These are phyloP conservation scores for Rhypophila decipiens DNA, from an alignment of 495 filamentous ascomycete species.

Conservation along the genomic window DNA sequence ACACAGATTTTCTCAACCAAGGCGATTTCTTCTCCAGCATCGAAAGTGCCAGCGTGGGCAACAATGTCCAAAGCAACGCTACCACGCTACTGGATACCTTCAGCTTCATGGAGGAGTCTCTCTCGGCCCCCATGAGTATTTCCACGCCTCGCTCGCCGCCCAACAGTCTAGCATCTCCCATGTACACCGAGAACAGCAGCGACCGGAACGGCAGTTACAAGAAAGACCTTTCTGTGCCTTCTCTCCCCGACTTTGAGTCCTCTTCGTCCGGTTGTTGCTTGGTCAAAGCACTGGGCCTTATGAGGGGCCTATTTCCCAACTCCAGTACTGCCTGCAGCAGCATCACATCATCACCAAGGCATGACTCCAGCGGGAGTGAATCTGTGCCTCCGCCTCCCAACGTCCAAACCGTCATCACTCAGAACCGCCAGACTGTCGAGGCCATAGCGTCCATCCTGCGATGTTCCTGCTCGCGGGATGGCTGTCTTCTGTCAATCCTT, in stretches of 20 bases:
- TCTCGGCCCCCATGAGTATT: too few relatives aligned
- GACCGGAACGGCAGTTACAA: too few relatives aligned
- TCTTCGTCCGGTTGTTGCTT: background rate
- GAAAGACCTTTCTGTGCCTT: background rate
- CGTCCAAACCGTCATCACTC: background rate
- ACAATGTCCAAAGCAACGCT: too few relatives aligned
- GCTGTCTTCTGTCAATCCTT: slow-evolving; percentile 1
- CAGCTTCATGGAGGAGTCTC: too few relatives aligned
- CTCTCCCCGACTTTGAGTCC: background rate
- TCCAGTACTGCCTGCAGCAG: background rate
- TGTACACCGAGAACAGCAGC: too few relatives aligned
- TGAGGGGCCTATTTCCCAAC: background rate
- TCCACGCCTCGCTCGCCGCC: too few relatives aligned
- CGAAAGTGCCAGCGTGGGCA: too few relatives aligned
- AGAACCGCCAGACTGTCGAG: slow-evolving; percentile 7
- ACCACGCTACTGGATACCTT: too few relatives aligned
- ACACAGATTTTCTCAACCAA: too few relatives aligned
- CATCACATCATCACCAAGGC: background rate
- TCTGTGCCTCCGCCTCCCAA: background rate
- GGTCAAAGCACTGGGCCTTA: background rate
- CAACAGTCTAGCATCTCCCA: too few relatives aligned
- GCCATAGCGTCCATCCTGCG: slow-evolving; percentile 2
- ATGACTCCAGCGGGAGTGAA: background rate
- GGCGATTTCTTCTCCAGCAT: too few relatives aligned
- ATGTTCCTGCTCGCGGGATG: slow-evolving; percentile 3